Percentiles rank a stretch among this genome's conserved stretches.
Evolutionary conservation across 768 basidiomycete species (phyloP).

Genomic region (Agaricus subrufescens): DNA sequence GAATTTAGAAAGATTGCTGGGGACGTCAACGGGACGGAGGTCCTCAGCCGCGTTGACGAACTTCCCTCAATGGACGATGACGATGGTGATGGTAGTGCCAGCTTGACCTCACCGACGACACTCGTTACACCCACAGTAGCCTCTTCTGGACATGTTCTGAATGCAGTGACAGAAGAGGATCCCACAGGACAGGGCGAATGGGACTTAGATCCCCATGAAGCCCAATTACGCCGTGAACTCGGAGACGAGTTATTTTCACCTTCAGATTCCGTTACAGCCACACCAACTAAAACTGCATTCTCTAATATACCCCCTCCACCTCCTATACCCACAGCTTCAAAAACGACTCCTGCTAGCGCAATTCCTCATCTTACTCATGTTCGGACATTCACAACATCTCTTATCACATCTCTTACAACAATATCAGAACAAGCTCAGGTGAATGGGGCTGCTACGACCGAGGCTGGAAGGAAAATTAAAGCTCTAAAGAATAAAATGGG

Average conservation of each 20-base stretch:
- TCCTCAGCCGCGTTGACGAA: constrained; percentile 63
- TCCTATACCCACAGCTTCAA: constrained; percentile 30
- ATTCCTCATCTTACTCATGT: constrained; percentile 67
- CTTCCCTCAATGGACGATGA: constrained; percentile 34
- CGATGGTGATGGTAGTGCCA: constrained; percentile 43
- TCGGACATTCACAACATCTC: constrained; percentile 68
- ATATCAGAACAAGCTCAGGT: constrained; percentile 89
- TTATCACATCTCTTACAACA: constrained; percentile 68
- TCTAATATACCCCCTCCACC: constrained; percentile 36
- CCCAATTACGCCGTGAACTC: constrained; percentile 3
- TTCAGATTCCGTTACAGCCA: constrained; percentile 13
- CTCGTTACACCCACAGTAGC: constrained; percentile 6
- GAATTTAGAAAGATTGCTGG: constrained; percentile 74
- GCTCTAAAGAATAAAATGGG: constrained; percentile 80
- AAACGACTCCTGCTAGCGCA: constrained; percentile 50
- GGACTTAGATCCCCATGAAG: constrained; percentile 8
- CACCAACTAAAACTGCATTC: constrained; percentile 59
- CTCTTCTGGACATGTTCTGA: not conserved
- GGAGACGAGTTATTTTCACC: constrained; percentile 5
- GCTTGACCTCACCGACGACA: constrained; percentile 25
- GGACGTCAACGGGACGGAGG: constrained; percentile 74
- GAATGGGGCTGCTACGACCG: constrained; percentile 78
- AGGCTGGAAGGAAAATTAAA: constrained; percentile 82
- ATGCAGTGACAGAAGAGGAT: constrained; percentile 5
- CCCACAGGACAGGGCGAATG: constrained; percentile 3